phyloP scores from a whole-genome alignment of 495 filamentous ascomycete species.

The Penicillium ucsense region DNA sequence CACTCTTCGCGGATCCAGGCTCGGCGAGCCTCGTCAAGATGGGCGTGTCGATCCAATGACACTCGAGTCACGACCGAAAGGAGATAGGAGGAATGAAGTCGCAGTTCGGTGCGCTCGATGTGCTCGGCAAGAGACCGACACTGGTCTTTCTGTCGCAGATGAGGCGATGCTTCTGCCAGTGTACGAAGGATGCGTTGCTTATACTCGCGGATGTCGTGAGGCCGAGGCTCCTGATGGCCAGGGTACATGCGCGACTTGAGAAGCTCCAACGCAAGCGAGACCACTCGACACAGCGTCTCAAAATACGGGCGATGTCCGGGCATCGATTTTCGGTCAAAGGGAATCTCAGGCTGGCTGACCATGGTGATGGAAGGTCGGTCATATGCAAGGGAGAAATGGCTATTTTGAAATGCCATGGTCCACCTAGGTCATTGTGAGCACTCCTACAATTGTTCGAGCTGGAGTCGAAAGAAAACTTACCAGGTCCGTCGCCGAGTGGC shows the following conservation, averaged over 20 bases:
- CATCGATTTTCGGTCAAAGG: constrained; percentile 36
- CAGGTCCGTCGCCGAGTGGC: constrained; percentile 32
- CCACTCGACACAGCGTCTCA: constrained; percentile 45
- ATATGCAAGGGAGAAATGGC: constrained; percentile 51
- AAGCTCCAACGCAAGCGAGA: constrained; percentile 44
- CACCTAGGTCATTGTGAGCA: constrained; percentile 26
- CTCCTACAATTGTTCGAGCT: neutral
- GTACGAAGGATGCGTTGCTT: constrained; percentile 43
- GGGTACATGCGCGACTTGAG: constrained; percentile 41
- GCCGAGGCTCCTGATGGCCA: constrained; percentile 27
- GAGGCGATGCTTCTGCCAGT: constrained; percentile 39
- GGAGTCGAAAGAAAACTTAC: constrained; percentile 13
- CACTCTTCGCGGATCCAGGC: constrained; percentile 36
- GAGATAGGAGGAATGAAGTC: constrained; percentile 49
- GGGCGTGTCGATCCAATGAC: constrained; percentile 39
- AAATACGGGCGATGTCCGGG: constrained; percentile 43
- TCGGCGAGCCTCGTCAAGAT: constrained; percentile 23
- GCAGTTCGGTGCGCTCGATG: constrained; percentile 46
- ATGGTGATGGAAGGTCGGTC: constrained; percentile 48
- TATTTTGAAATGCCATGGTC: constrained; percentile 53
- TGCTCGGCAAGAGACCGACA: constrained; percentile 42
- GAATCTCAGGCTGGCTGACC: constrained; percentile 42
- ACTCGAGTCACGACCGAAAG: constrained; percentile 49
- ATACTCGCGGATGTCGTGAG: constrained; percentile 40
- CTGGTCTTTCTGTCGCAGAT: constrained; percentile 38